phyloP scores from a whole-genome alignment of 2,329 filamentous ascomycete genomes.

The Corniculantispora saksenae region DNA sequence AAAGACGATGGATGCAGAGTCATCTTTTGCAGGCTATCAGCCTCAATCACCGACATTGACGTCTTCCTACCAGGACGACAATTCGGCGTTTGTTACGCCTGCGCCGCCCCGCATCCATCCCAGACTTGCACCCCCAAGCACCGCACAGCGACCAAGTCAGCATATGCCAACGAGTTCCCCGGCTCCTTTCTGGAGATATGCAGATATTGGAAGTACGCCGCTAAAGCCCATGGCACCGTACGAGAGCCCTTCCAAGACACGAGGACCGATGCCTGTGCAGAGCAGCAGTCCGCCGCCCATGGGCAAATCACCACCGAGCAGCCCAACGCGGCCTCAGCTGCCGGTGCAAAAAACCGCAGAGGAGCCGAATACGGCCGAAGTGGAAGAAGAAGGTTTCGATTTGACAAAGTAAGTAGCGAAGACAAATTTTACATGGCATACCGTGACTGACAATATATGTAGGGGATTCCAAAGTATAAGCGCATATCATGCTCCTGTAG shows the following conservation, averaged over 20 bases:
- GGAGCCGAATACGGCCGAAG: constrained; percentile 29
- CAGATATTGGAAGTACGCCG: constrained; percentile 74
- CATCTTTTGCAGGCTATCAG: constrained; percentile 50
- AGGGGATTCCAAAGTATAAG: constrained; percentile 68
- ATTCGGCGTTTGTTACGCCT: constrained; percentile 66
- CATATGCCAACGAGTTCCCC: constrained; percentile 85
- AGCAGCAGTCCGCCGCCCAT: constrained; percentile 60
- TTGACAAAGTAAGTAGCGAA: constrained; percentile 55
- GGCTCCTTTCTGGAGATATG: constrained; percentile 86
- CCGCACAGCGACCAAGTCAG: constrained; percentile 77
- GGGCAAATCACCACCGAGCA: constrained; percentile 54
- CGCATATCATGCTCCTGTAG: constrained; percentile 59
- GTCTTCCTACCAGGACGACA: constrained; percentile 63
- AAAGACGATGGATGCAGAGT: constrained; percentile 45
- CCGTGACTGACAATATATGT: constrained; percentile 24
- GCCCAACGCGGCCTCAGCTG: constrained; percentile 48
- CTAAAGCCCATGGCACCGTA: constrained; percentile 51
- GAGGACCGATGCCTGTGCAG: constrained; percentile 43
- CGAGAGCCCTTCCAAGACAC: constrained; percentile 61
- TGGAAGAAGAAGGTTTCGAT: constrained; percentile 55
- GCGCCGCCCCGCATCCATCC: constrained; percentile 74
- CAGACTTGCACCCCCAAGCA: constrained; percentile 75
- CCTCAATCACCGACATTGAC: constrained; percentile 63
- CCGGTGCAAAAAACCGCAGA: constrained; percentile 26
- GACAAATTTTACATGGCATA: neutral